Evolutionary conservation across 2,329 filamentous ascomycete genomes (phyloP).

Genomic region (Verticillium alfalfae): DNA sequence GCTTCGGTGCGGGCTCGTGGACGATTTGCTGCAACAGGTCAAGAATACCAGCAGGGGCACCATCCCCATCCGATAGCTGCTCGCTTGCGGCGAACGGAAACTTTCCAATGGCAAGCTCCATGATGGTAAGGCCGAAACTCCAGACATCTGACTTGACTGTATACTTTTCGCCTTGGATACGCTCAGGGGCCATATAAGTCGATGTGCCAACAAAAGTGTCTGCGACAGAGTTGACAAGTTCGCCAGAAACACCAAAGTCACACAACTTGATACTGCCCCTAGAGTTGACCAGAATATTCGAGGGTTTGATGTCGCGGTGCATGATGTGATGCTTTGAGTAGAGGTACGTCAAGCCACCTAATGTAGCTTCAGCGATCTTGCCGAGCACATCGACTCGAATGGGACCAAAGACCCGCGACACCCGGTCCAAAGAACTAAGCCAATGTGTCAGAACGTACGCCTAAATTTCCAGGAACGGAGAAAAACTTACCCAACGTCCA

Average conservation of each 20-base stretch:
- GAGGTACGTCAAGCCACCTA: conserved; percentile 89
- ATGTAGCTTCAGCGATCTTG: conserved; percentile 93
- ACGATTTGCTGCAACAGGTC: conserved; percentile 97
- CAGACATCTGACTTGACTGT: conserved; percentile 98
- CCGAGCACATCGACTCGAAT: conserved; percentile 93
- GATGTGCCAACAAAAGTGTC: conserved; percentile 98
- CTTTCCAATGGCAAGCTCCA: conserved; percentile 96
- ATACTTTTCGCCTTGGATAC: conserved; percentile 95
- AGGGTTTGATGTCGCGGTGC: conserved; percentile 98
- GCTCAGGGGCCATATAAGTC: conserved; percentile 98
- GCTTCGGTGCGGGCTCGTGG: conserved; percentile 84
- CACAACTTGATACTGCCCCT: conserved; percentile 93
- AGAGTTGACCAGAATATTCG: conserved; percentile 95
- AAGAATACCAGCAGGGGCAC: conserved; percentile 87
- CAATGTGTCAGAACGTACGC: not conserved
- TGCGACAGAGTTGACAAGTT: conserved; percentile 95
- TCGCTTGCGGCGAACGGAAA: conserved; percentile 85
- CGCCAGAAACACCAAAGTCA: conserved; percentile 97
- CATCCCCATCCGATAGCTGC: conserved; percentile 65
- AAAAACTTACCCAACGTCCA: conserved; percentile 85
- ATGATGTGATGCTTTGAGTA: conserved; percentile 96
- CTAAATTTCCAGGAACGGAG: too few species aligned
- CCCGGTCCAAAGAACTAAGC: conserved; percentile 78
- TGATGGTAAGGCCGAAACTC: conserved; percentile 92
- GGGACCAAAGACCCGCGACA: conserved; percentile 91